Evolutionary conservation across 169 alveolate genomes (phyloP).

Genomic region (Cryptosporidium tyzzeri): DNA sequence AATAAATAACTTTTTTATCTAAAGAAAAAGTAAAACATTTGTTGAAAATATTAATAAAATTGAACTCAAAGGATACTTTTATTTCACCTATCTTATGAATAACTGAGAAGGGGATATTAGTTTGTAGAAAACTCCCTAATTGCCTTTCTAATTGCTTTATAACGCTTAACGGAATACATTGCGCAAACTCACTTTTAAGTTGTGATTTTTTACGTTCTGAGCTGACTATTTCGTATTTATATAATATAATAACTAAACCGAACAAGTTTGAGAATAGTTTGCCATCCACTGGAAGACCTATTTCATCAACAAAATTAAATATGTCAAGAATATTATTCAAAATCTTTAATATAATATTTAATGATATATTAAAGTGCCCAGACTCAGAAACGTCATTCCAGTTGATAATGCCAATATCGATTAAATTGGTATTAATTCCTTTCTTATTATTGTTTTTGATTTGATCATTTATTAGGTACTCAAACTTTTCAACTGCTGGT

Average conservation of each 20-base stretch:
- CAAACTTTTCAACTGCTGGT: conserved; percentile 34
- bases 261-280: conserved; percentile 1
- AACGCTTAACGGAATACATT: background rate
- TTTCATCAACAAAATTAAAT: background rate
- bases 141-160: conserved; percentile 44
- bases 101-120: conserved; percentile 27
- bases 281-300: conserved; percentile 43
- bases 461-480: conserved; percentile 14
- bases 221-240: conserved; percentile 8
- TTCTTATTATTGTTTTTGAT: conserved; percentile 20
- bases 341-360: background rate
- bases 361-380: conserved; percentile 42
- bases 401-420: background rate
- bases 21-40: conserved; percentile 9
- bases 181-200: background rate
- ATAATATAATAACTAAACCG: conserved; percentile 27
- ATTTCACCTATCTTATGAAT: background rate
- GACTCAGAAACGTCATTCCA: conserved; percentile 39
- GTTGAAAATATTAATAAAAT: conserved; percentile 19
- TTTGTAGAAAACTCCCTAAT: conserved; percentile 9
- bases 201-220: background rate
- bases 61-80: background rate
- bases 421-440: background rate
- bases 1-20: background rate
- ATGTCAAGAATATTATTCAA: conserved; percentile 9